Evolutionary conservation across 2,329 filamentous ascomycete genomes (phyloP).

Genomic region (Botrytis porri): DNA sequence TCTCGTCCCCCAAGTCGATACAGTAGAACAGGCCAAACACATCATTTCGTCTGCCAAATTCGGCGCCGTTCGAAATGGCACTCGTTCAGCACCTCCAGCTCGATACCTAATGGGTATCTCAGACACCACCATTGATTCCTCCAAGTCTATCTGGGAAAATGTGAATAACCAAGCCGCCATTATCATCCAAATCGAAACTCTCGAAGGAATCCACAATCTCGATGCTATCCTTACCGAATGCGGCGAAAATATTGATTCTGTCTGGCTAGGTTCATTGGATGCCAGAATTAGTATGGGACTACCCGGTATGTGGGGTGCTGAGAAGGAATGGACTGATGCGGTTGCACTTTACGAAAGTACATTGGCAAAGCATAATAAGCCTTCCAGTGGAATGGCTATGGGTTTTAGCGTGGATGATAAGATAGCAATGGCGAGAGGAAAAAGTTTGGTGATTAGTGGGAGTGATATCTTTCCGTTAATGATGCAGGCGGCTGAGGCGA

Average conservation of each 20-base stretch:
- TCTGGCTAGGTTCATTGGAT: constrained; percentile 49
- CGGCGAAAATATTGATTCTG: constrained; percentile 45
- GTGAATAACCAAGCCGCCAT: constrained; percentile 48
- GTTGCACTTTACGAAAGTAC: constrained; percentile 41
- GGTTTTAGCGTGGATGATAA: constrained; percentile 27
- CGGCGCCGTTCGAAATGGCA: constrained; percentile 42
- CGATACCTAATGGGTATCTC: constrained; percentile 43
- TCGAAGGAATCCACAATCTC: constrained; percentile 47
- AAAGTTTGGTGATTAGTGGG: constrained; percentile 27
- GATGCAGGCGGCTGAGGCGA: background rate
- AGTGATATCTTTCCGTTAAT: constrained; percentile 24
- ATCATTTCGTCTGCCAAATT: constrained; percentile 46
- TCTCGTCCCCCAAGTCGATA: constrained; percentile 48
- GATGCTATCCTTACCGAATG: constrained; percentile 48
- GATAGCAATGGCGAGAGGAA: constrained; percentile 26
- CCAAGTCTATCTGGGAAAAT: constrained; percentile 41
- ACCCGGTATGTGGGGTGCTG: constrained; percentile 37
- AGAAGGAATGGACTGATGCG: constrained; percentile 45
- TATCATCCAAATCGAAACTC: constrained; percentile 48
- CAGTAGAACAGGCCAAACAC: constrained; percentile 46
- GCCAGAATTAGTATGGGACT: constrained; percentile 46
- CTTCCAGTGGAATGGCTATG: constrained; percentile 33
- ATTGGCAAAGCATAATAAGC: constrained; percentile 48
- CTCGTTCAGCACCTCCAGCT: constrained; percentile 47
- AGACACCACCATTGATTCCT: constrained; percentile 39